Evolutionary conservation across 2,329 filamentous ascomycete species (phyloP).

Genomic region (Pseudogymnoascus sp.): DNA sequence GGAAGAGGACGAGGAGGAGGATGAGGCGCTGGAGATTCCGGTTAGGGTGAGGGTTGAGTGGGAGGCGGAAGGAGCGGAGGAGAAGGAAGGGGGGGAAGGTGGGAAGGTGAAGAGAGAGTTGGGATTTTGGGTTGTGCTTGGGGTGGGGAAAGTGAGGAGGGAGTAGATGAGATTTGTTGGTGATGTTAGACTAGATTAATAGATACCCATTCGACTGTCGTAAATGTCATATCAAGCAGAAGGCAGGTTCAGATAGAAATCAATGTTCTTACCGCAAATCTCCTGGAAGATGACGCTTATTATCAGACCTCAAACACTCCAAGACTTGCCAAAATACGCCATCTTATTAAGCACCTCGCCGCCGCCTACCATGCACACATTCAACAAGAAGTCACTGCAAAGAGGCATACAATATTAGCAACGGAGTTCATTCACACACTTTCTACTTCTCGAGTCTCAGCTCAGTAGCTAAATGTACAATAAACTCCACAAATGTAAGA

Average conservation of each 20-base stretch:
- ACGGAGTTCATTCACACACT: neutral
- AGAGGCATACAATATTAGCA: neutral
- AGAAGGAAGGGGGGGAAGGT: slow-evolving; percentile 50
- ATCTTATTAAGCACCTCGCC: neutral
- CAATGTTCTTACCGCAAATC: neutral
- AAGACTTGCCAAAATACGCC: neutral
- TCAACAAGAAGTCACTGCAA: neutral
- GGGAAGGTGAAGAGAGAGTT: slow-evolving; percentile 74
- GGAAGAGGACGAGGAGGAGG: slow-evolving; percentile 40
- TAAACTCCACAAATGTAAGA: neutral
- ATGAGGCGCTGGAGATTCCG: slow-evolving; percentile 72
- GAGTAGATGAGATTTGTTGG: slow-evolving; percentile 25
- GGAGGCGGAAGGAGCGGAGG: slow-evolving; percentile 58
- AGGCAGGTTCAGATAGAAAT: neutral
- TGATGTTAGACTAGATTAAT: neutral
- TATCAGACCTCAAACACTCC: neutral
- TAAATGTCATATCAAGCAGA: neutral
- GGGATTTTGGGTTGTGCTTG: slow-evolving; percentile 92
- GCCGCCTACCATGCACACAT: neutral
- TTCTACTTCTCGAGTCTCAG: neutral
- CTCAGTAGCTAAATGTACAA: slow-evolving; percentile 10
- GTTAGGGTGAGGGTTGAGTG: slow-evolving; percentile 90
- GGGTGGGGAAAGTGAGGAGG: slow-evolving; percentile 68
- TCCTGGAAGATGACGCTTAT: neutral
- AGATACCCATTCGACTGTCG: slow-evolving; percentile 14